Evolutionary conservation across 108 stramenopile genomes (phyloP).

Genomic region (Nitzschia palea): DNA sequence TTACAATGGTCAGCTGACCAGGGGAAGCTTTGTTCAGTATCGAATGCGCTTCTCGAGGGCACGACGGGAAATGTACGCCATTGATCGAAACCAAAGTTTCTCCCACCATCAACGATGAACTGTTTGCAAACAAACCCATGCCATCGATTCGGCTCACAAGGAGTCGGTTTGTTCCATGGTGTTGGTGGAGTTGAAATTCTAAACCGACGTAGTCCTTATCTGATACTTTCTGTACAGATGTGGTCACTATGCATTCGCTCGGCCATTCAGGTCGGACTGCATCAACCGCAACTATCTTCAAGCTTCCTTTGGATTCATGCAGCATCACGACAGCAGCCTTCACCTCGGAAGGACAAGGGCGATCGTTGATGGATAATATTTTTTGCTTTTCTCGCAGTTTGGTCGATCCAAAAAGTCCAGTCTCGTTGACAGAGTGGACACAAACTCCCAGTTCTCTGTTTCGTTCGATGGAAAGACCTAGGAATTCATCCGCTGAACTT

Average conservation of each 20-base stretch:
- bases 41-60: not conserved
- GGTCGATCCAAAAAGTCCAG: not conserved
- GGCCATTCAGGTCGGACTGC: not conserved
- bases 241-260: constrained; percentile 1
- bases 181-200: not conserved
- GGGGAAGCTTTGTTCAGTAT: not conserved
- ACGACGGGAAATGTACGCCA: not conserved
- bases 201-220: not conserved
- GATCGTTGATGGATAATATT: constrained; percentile 7
- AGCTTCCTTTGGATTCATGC: not conserved
- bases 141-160: not conserved
- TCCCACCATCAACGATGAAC: not conserved
- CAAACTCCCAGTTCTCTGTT: not conserved
- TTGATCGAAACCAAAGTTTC: constrained; percentile 7
- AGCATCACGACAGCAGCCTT: not conserved
- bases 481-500: not conserved
- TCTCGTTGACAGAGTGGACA: not conserved
- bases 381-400: not conserved
- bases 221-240: not conserved
- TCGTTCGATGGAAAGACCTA: not conserved
- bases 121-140: not conserved
- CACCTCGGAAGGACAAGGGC: not conserved
- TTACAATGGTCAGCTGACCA: not conserved
- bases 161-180: not conserved
- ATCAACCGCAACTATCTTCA: constrained; percentile 9